phyloP scores from a whole-genome alignment of 129 eudicot species.

The Flaveria robusta region DNA sequence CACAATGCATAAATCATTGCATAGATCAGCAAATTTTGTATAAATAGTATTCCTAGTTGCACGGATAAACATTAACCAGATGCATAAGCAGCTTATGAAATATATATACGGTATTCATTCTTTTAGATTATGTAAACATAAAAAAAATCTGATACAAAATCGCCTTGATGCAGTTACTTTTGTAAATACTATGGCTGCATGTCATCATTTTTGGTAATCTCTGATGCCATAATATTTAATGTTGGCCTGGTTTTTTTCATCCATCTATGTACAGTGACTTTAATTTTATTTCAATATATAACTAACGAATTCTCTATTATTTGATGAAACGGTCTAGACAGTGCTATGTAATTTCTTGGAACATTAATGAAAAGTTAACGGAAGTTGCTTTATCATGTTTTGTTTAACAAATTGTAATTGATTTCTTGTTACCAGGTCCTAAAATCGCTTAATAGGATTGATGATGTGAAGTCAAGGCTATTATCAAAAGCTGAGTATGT shows the following conservation, averaged over 20 bases:
- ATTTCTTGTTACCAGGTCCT: constrained; percentile 59
- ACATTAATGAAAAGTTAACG: not conserved
- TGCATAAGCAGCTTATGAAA: not conserved
- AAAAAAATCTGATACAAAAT: not conserved
- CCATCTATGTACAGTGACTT: not conserved
- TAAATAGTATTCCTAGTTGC: not conserved
- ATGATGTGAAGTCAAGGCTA: constrained; percentile 59
- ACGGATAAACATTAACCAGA: not conserved
- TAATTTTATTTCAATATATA: not conserved
- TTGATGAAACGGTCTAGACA: not conserved
- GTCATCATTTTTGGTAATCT: constrained; percentile 5
- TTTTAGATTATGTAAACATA: constrained; percentile 14
- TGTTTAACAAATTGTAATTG: constrained; percentile 19
- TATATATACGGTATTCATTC: not conserved
- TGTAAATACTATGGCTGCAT: not conserved
- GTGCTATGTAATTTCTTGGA: not conserved
- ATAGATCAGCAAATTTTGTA: constrained; percentile 18
- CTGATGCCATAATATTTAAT: not conserved
- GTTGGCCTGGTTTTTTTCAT: constrained; percentile 7
- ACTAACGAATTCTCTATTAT: not conserved
- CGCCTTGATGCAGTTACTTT: not conserved
- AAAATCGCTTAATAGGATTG: constrained; percentile 63
- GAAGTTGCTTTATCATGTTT: constrained; percentile 20
- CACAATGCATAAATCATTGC: not conserved
- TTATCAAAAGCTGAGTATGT: constrained; percentile 80